A percentile compares a stretch with the other conserved stretches of the same genome.
Evolutionary conservation across 2,329 filamentous ascomycete species (phyloP).

Genomic region (Verticillium isaacii): DNA sequence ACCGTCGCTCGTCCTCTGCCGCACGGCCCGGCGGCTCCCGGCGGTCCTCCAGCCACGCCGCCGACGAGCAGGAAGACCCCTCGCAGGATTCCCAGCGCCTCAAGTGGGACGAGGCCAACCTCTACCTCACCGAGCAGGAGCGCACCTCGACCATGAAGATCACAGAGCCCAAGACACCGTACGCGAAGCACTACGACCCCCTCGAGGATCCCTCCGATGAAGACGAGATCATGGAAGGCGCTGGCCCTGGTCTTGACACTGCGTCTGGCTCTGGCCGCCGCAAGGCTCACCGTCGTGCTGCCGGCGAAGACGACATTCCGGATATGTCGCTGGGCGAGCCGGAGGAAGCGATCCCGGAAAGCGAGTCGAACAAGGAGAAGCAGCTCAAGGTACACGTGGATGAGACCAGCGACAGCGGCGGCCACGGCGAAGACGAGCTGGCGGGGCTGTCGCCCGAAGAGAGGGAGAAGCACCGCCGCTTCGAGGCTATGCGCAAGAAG

Average conservation of each 20-base stretch:
- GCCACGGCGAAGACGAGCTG: slow-evolving; percentile 52
- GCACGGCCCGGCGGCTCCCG: slow-evolving; percentile 62
- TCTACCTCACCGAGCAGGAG: slow-evolving; percentile 96
- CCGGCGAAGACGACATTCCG: slow-evolving; percentile 70
- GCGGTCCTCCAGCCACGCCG: slow-evolving; percentile 57
- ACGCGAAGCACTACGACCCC: slow-evolving; percentile 87
- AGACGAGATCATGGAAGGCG: slow-evolving; percentile 57
- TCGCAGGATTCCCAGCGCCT: slow-evolving; percentile 60
- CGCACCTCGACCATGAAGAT: slow-evolving; percentile 98
- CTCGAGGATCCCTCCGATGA: slow-evolving; percentile 82
- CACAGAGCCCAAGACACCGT: slow-evolving; percentile 96
- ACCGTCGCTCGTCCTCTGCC: slow-evolving; percentile 71
- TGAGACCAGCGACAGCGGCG: slow-evolving; percentile 43
- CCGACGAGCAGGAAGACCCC: slow-evolving; percentile 44
- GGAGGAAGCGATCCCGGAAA: slow-evolving; percentile 63
- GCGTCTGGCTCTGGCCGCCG: slow-evolving; percentile 12
- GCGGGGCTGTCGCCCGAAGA: slow-evolving; percentile 64
- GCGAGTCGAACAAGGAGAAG: slow-evolving; percentile 25
- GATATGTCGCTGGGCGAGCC: slow-evolving; percentile 89
- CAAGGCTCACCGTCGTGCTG: slow-evolving; percentile 14
- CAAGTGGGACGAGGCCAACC: slow-evolving; percentile 98
- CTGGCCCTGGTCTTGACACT: slow-evolving; percentile 53
- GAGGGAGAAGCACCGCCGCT: slow-evolving; percentile 83
- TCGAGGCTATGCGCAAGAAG: slow-evolving; percentile 87
- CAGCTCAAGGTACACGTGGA: slow-evolving; percentile 66